Base-by-base conservation (phyloP, 768 basidiomycete genomes). In the Auricularia cornea region DNA sequence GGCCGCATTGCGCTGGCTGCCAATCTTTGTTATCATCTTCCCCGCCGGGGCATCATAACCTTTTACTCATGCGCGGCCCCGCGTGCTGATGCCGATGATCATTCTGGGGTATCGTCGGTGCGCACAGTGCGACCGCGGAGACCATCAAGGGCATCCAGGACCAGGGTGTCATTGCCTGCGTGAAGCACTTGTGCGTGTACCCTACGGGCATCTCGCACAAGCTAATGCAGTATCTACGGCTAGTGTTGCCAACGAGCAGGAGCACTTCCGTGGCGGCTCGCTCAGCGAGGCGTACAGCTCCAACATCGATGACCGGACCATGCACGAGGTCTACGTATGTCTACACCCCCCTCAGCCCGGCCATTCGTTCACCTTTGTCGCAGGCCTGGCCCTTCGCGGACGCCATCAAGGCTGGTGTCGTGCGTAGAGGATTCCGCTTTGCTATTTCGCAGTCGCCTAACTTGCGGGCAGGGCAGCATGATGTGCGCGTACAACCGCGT, bases 101-200 rank as follows among this genome's bases (percentile, higher is more conserved):
- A 57, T 57, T 16, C 26, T 16, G 30, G 26, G 54, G 16, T 26
- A 26, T 6, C 10, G 26, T 12, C 54, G 54, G 11, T 30, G 28
- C 54, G 6, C 54, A 30, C 54, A 57, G 91, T 70, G 83, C 79
- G 14, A 80, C 83, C 0, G 84, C 80, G 64, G 89, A 93, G 73
- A 95, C 92, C 0, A 83, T 95, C 61, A 75, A 90, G 20, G 94
- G 94, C 6, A 74, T 95, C 76, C 94, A 97, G 70, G 69, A 76
- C 28, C 81, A 75, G 10, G 94, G 94, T 41, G 89, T 94, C 0
- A 90, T 92, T 70, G 91, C 92, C 0, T 91, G 88, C 64, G 91
- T 90, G 12, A 94, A 94, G 73, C 92, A 94, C 72, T 83, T 65
- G 87, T 88, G 62, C 38, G 83, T 77, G 3, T 33, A 8, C 20